These are phyloP conservation scores for Citrus unshiu DNA, from an alignment of 345 rosid genomes.

Conservation along the genomic window DNA sequence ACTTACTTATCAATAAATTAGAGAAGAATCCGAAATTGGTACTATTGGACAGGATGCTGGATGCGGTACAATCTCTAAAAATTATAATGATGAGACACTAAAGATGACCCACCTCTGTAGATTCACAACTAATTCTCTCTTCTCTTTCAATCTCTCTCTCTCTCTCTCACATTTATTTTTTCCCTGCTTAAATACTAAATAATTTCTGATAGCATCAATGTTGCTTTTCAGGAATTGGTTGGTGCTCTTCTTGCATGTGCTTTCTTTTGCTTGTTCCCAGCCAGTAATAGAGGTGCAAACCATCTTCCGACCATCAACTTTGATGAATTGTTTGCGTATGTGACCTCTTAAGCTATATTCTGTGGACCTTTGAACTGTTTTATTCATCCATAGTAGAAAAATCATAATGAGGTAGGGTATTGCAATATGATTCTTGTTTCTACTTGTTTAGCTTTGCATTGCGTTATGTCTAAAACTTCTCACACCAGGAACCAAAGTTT, in stretches of 20 bases:
- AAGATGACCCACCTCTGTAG: too few species aligned
- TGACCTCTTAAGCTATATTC: slow-evolving; percentile 31
- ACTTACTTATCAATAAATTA: too few species aligned
- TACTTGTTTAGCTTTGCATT: not conserved
- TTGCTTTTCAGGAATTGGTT: slow-evolving; percentile 67
- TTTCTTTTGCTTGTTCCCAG: slow-evolving; percentile 84
- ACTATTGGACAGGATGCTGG: too few species aligned
- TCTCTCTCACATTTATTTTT: not conserved
- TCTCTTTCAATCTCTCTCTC: not conserved
- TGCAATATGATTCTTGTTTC: not conserved
- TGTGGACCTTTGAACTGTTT: slow-evolving; percentile 5
- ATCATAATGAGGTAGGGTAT: not conserved
- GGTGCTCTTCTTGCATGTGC: slow-evolving; percentile 82
- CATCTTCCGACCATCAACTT: slow-evolving; percentile 80
- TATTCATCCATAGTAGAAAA: not conserved
- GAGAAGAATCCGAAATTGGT: too few species aligned
- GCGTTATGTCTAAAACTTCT: not conserved
- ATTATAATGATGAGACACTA: too few species aligned
- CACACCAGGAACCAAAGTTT: not conserved
- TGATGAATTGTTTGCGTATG: slow-evolving; percentile 80
- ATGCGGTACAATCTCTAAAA: too few species aligned
- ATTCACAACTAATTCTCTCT: not conserved
- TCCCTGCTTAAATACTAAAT: not conserved
- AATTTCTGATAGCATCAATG: slow-evolving; percentile 2
- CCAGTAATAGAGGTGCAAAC: slow-evolving; percentile 48